phyloP scores from a whole-genome alignment of 371 early-diverging fungal species.

The Nematocida sp. region DNA sequence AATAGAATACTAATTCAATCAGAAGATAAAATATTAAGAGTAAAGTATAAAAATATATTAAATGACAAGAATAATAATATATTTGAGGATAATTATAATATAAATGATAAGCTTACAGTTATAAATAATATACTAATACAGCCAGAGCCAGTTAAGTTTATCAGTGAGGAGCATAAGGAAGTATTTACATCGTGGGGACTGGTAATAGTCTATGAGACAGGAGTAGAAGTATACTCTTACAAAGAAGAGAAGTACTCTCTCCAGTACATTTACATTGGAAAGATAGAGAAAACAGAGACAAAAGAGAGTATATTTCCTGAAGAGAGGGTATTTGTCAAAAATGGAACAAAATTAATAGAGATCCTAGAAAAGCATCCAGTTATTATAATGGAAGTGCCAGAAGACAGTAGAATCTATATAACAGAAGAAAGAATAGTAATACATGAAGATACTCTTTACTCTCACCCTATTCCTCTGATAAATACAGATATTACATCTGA shows the following conservation, averaged over 20 bases:
- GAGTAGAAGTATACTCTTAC: slow-evolving; percentile 27
- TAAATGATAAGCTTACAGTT: not conserved
- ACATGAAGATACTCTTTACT: too few species aligned
- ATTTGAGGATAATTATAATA: not conserved
- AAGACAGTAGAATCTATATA: not conserved
- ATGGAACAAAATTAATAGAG: slow-evolving; percentile 11
- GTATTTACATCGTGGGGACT: slow-evolving; percentile 41
- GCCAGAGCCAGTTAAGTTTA: slow-evolving; percentile 45
- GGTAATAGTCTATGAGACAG: slow-evolving; percentile 20
- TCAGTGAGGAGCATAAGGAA: not conserved
- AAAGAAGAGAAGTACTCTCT: slow-evolving; percentile 15
- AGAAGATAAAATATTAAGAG: too few species aligned
- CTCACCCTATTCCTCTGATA: too few species aligned
- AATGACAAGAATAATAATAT: not conserved
- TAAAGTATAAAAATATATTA: not conserved
- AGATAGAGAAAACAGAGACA: not conserved
- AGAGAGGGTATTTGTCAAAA: slow-evolving; percentile 1
- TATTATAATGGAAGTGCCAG: not conserved
- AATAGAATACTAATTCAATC: too few species aligned
- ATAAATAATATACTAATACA: slow-evolving; percentile 24
- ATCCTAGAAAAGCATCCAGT: not conserved
- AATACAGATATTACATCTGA: too few species aligned
- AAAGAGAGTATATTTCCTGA: not conserved
- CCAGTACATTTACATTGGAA: slow-evolving; percentile 22
- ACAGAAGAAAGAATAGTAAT: too few species aligned